Conservation (phyloP, 345 rosid species). For the Aegle marmelos region DNA sequence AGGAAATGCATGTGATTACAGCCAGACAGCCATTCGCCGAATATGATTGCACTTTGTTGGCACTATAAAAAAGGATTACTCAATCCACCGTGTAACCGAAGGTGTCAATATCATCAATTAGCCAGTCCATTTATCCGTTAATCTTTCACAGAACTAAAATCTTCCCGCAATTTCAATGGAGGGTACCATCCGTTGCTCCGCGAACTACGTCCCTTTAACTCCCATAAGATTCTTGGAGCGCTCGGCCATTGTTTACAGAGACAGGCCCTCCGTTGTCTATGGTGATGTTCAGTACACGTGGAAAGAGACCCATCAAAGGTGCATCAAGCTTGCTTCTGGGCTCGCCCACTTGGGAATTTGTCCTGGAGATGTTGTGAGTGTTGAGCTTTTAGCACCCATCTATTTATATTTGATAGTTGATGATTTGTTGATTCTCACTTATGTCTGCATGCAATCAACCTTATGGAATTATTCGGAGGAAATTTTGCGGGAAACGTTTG, state of each 20-base stretch:
- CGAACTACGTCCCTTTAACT: constrained; percentile 51
- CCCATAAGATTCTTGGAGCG: constrained; percentile 64
- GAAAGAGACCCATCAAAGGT: constrained; percentile 46
- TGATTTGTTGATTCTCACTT: neutral
- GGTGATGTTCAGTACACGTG: constrained; percentile 54
- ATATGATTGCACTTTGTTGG: too few relatives aligned
- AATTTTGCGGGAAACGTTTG: neutral
- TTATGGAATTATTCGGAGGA: neutral
- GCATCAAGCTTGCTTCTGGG: constrained; percentile 61
- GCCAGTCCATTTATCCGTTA: too few relatives aligned
- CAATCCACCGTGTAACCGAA: too few relatives aligned
- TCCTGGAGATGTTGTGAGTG: constrained; percentile 47
- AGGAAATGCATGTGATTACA: too few relatives aligned
- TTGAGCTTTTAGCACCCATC: neutral
- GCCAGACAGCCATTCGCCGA: too few relatives aligned
- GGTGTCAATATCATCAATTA: too few relatives aligned
- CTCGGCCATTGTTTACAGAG: constrained; percentile 48
- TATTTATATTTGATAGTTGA: too few relatives aligned
- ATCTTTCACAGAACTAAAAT: too few relatives aligned
- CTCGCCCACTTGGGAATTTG: constrained; percentile 43
- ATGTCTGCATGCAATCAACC: neutral
- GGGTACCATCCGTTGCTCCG: constrained; percentile 46
- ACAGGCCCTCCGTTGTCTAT: constrained; percentile 38
- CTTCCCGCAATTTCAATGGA: constrained; percentile 24
- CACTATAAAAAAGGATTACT: too few relatives aligned